These are phyloP conservation scores for Leccinum aurantiacum DNA, from an alignment of 768 basidiomycete genomes.

Conservation along the genomic window DNA sequence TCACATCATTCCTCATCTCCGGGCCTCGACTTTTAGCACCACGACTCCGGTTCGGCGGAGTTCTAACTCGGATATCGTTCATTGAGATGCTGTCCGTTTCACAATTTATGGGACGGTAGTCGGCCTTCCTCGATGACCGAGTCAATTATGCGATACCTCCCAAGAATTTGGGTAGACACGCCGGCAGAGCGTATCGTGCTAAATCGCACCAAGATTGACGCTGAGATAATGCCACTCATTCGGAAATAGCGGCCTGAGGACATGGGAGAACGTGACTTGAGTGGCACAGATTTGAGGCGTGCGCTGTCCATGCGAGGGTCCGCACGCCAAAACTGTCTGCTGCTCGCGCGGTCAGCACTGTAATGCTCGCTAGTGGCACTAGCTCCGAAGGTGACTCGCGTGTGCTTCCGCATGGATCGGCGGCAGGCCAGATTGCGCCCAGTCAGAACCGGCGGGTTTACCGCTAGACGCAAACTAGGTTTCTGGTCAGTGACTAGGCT, in stretches of 20 bases:
- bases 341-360: not conserved
- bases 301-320: conserved; percentile 13
- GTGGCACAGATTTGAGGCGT: not conserved
- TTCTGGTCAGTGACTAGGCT: not conserved
- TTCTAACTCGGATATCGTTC: not conserved
- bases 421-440: not conserved
- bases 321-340: not conserved
- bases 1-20: not conserved
- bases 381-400: not conserved
- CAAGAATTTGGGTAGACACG: not conserved
- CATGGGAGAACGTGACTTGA: not conserved
- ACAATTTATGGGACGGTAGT: conserved; percentile 5
- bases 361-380: not conserved
- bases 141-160: not conserved
- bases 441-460: not conserved
- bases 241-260: not conserved
- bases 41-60: conserved; percentile 6
- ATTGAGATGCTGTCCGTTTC: conserved; percentile 2
- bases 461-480: not conserved
- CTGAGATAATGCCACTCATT: conserved; percentile 12
- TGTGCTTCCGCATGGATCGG: not conserved
- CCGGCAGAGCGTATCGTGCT: not conserved
- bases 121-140: conserved; percentile 1
- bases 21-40: not conserved
- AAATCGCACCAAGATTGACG: conserved; percentile 15